Base-by-base conservation (phyloP, 345 rosid species). In the Boechera retrofracta region DNA sequence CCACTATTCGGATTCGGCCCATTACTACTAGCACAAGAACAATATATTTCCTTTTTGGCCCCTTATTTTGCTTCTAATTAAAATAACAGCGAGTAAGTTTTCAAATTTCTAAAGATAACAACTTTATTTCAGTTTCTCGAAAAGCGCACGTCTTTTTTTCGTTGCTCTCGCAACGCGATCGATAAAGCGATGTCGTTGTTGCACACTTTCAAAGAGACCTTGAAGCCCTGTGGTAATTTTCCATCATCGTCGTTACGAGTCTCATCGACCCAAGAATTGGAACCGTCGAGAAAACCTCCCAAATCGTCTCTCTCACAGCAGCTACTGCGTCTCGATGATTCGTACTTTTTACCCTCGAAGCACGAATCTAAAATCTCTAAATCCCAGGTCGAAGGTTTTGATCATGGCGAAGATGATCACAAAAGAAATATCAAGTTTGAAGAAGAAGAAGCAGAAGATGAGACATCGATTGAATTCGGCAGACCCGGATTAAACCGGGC, bases 281-380 rank as follows among this genome's bases (percentile, higher is more conserved):
- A 83, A n/a, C 83, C 85, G 58, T 6, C 72, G 18, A 85, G 98
- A 78, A 92, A 83, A 80, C 98, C 98, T 51, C 98, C 98, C 3
- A 94, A 90, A 80, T 87, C 98, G 53, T 86, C 92, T 55, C 82
- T 94, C 67, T 81, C 87, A 0, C 86, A 79, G 80, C 98, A 92
- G 76, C 86, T 94, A 60, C 92, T 76, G 41, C 95, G 98, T 61
- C 93, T 94, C 33, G 88, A 87, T 9, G 88, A 85, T n/a, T 67
- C 82, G 4, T 79, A 72, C 75, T 77, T 82, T 77, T 9, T 82
- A 74, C 21, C 90, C 70, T 62, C 69, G 4, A 73, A 83, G 2
- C 82, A 67, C 67, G 65, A 75, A 41, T 81, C 68, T 41, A 44
- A 9, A 59, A 55, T 70, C 78, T 53, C 64, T 5, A 56, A 35